These are phyloP conservation scores for Aspergillus bombycis DNA, from an alignment of 2,329 filamentous ascomycete species.

Conservation along the genomic window DNA sequence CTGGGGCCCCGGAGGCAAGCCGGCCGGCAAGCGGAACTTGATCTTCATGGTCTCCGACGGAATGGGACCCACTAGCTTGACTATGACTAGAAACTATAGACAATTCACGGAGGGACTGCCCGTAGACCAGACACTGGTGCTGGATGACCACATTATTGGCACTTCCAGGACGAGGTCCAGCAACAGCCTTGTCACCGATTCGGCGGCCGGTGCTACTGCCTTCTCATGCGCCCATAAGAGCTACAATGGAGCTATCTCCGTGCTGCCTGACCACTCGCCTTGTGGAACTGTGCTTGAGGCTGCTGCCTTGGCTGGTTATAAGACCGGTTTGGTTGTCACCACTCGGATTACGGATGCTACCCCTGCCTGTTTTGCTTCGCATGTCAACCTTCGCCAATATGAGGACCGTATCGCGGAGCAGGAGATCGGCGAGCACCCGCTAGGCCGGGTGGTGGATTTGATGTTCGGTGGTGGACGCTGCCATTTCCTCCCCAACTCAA, in stretches of 20 bases:
- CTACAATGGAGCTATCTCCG: slow-evolving; percentile 95
- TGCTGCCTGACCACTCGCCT: slow-evolving; percentile 79
- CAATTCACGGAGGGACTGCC: slow-evolving; percentile 77
- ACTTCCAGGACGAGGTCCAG: slow-evolving; percentile 83
- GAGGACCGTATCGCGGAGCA: slow-evolving; percentile 92
- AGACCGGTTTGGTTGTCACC: slow-evolving; percentile 91
- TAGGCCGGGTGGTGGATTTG: slow-evolving; percentile 86
- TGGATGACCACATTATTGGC: slow-evolving; percentile 90
- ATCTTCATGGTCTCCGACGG: slow-evolving; percentile 99
- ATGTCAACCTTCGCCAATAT: slow-evolving; percentile 77
- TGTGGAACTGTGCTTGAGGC: slow-evolving; percentile 94
- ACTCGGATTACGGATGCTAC: slow-evolving; percentile 95
- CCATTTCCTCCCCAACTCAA: slow-evolving; percentile 85
- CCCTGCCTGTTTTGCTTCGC: slow-evolving; percentile 89
- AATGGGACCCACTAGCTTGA: slow-evolving; percentile 92
- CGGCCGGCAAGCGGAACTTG: slow-evolving; percentile 78
- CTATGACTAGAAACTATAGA: slow-evolving; percentile 81
- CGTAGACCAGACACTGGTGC: slow-evolving; percentile 71
- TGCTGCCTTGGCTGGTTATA: slow-evolving; percentile 87
- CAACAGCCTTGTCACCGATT: slow-evolving; percentile 88
- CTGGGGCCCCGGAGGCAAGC: slow-evolving; percentile 46
- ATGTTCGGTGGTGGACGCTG: slow-evolving; percentile 93
- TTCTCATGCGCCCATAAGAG: slow-evolving; percentile 93
- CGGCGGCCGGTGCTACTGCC: slow-evolving; percentile 93
- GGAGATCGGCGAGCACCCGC: slow-evolving; percentile 82